Evolutionary conservation across 192 early-diverging fungal species (phyloP).

Genomic region (Entomortierella beljakovae): DNA sequence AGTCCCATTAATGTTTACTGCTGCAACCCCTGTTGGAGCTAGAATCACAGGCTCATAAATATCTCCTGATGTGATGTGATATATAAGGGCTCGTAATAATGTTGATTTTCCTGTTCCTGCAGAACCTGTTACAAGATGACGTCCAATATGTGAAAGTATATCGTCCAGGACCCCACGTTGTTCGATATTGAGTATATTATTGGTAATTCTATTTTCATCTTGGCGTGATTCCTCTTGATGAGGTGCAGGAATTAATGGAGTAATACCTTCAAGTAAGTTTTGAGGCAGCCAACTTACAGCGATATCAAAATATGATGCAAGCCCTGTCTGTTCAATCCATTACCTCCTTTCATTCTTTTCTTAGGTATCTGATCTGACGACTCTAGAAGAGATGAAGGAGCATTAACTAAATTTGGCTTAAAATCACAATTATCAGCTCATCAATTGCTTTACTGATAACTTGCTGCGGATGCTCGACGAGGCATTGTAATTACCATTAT

Average conservation of each 20-base stretch:
- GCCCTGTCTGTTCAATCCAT: not conserved
- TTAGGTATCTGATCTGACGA: too few relatives aligned
- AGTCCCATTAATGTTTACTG: conserved; percentile 18
- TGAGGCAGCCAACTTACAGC: not conserved
- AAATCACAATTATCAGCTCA: too few relatives aligned
- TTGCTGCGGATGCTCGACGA: too few relatives aligned
- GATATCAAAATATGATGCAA: not conserved
- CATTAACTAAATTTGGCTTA: too few relatives aligned
- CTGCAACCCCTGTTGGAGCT: conserved; percentile 21
- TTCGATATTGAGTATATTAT: not conserved
- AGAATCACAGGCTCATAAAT: conserved; percentile 5
- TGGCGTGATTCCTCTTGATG: not conserved
- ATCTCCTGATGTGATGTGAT: not conserved
- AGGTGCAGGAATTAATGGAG: not conserved
- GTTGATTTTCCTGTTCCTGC: conserved; percentile 29
- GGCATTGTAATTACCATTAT: too few relatives aligned
- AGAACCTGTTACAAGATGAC: conserved; percentile 19
- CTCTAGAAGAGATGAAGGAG: too few relatives aligned
- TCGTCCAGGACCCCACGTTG: not conserved
- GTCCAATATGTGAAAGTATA: not conserved
- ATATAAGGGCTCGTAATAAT: not conserved
- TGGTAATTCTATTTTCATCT: not conserved
- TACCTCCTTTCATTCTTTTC: too few relatives aligned
- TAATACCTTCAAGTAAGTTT: not conserved
- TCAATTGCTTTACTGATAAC: too few relatives aligned